These are phyloP conservation scores for Saccharata proteae DNA, from an alignment of 2,329 filamentous ascomycete genomes.

Conservation along the genomic window DNA sequence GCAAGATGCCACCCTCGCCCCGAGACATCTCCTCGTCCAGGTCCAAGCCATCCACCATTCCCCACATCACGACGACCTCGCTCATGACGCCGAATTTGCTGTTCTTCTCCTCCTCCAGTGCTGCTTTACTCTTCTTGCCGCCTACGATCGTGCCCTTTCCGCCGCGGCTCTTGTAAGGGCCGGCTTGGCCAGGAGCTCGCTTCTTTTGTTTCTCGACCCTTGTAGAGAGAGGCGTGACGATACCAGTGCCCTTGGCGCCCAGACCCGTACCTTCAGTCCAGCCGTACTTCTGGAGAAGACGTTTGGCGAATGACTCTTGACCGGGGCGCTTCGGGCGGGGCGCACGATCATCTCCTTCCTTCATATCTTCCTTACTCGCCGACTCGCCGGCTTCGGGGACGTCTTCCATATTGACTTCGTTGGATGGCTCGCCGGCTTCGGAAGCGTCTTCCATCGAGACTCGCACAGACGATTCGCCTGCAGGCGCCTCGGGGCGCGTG, in stretches of 20 bases:
- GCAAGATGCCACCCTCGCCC: slow-evolving; percentile 53
- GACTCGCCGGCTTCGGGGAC: slow-evolving; percentile 21
- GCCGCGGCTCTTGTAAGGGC: slow-evolving; percentile 59
- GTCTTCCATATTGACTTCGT: slow-evolving; percentile 40
- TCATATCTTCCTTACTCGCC: slow-evolving; percentile 16
- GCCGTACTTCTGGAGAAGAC: slow-evolving; percentile 86
- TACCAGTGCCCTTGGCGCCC: slow-evolving; percentile 70
- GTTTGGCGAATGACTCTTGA: slow-evolving; percentile 73
- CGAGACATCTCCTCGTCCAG: slow-evolving; percentile 61
- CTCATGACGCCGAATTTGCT: slow-evolving; percentile 47
- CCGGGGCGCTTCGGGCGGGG: slow-evolving; percentile 58
- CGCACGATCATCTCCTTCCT: slow-evolving; percentile 17
- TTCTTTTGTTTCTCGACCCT: slow-evolving; percentile 64
- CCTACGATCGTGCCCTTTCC: slow-evolving; percentile 69
- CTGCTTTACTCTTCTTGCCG: slow-evolving; percentile 45
- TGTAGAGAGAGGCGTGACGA: slow-evolving; percentile 70
- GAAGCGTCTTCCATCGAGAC: slow-evolving; percentile 36
- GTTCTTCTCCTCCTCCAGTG: slow-evolving; percentile 18
- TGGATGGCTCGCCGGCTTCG: slow-evolving; percentile 20
- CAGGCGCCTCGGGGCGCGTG: slow-evolving; percentile 39
- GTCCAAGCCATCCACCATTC: slow-evolving; percentile 81
- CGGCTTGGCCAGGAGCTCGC: slow-evolving; percentile 64
- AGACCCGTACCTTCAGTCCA: slow-evolving; percentile 83
- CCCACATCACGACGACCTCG: slow-evolving; percentile 66
- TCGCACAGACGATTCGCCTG: slow-evolving; percentile 32